Base-by-base conservation (phyloP, 164 flowering plant genomes). In the Macadamia tetraphylla region DNA sequence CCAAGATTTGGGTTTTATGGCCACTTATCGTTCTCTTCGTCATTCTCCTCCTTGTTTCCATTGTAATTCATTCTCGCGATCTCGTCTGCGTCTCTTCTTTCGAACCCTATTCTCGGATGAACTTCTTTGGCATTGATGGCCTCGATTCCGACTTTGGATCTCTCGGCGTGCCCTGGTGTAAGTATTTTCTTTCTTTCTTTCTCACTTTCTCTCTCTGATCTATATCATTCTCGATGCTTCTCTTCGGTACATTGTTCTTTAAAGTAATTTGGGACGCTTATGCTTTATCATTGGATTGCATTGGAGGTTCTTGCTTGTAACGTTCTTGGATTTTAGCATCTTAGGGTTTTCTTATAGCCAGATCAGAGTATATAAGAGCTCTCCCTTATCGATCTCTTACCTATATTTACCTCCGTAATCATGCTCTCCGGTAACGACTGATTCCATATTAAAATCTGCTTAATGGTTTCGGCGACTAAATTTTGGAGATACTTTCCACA, bases 141-240 rank as follows among this genome's bases (percentile, higher is more conserved):
- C 81, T 82, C 62, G 95, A 84, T 7, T 85, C 99, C 2, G 99
- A 92, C 63, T 94, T 90, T 49, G 97, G 94, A 66, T 68, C 83
- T 17, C 96, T 94, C 58, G 98, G 98, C 59, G 97, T 94, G 32
- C 98, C 98, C 60, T 92, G 95, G 95, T 94, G 98, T 91, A 90
- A 87, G 96, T 70, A n/a, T 35, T 64, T 44, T 66, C n/a, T 70
- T 32, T 49, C 23, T 23, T 23, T 23, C 23, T 23, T 23, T 23
- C 23, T 23, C 23, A 23, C 23, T 64, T 44, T 66, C n/a, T 70
- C 32, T 49, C 61, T 60, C 30, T 51, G 11, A 49, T 64, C 30
- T 12, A 9, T 65, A 17, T 35, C 40, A 53, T 14, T 53, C 18
- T 53, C 57, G 23, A 53, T 53, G 3, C 17, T n/a, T n/a, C 13